Percentiles rank a stretch among this genome's conserved stretches.
phyloP scores from a whole-genome alignment of 208 protist genomes.

The Borovskyia barvae region DNA sequence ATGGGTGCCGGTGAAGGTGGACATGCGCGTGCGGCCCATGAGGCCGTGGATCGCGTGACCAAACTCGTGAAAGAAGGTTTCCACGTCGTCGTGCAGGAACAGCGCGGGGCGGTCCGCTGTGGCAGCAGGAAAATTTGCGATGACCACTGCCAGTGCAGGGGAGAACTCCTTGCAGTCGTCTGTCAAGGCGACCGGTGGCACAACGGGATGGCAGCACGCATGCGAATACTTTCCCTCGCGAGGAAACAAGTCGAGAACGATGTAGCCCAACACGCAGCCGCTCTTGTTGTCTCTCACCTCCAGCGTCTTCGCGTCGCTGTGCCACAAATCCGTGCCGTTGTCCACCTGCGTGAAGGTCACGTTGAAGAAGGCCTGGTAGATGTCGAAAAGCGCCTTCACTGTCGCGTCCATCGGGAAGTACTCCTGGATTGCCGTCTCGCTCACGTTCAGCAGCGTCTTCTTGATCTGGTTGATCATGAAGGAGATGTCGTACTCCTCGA shows the following conservation, averaged over 20 bases:
- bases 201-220: conserved; percentile 77
- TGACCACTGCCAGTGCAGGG: conserved; percentile 71
- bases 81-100: conserved; percentile 78
- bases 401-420: conserved; percentile 84
- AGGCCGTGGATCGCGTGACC: conserved; percentile 86
- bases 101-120: conserved; percentile 69
- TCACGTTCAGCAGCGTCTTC: conserved; percentile 76
- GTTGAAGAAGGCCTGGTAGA: conserved; percentile 85
- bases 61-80: conserved; percentile 92
- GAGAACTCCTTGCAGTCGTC: conserved; percentile 61
- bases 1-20: conserved; percentile 65
- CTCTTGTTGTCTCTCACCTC: conserved; percentile 64
- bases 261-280: conserved; percentile 59
- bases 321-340: conserved; percentile 74
- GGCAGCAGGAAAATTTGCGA: conserved; percentile 76
- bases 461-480: conserved; percentile 87
- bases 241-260: conserved; percentile 86
- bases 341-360: conserved; percentile 68
- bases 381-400: conserved; percentile 75
- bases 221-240: conserved; percentile 85
- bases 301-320: conserved; percentile 62
- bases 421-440: conserved; percentile 81
- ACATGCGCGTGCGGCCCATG: conserved; percentile 76
- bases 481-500: conserved; percentile 71
- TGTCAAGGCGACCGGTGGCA: conserved; percentile 56